Conservation (phyloP, 495 filamentous ascomycete species). For the Neurospora sp. region DNA sequence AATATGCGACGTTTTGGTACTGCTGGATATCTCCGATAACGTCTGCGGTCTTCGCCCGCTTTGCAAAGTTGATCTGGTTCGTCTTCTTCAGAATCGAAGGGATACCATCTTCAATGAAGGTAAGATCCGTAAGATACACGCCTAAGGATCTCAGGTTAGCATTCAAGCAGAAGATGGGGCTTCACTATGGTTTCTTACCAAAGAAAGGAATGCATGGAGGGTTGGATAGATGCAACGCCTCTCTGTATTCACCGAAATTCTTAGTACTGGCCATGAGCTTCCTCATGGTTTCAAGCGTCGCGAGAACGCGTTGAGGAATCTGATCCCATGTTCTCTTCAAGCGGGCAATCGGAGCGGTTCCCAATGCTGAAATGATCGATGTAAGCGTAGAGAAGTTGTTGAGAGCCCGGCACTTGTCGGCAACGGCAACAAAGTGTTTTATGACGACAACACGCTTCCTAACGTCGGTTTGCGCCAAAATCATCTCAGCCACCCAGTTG, state of each 20-base stretch:
- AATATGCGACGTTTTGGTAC: slow-evolving; percentile 93
- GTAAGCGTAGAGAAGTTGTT: slow-evolving; percentile 98
- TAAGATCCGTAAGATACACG: slow-evolving; percentile 94
- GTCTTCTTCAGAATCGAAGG: slow-evolving; percentile 90
- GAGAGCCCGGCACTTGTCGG: slow-evolving; percentile 90
- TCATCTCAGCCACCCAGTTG: slow-evolving; percentile 99
- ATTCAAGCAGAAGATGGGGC: slow-evolving; percentile 4
- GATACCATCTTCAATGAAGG: slow-evolving; percentile 98
- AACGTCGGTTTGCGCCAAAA: slow-evolving; percentile 83
- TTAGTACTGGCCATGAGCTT: slow-evolving; percentile 94
- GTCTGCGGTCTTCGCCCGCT: slow-evolving; percentile 93
- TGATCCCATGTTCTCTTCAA: slow-evolving; percentile 91
- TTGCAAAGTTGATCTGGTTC: slow-evolving; percentile 94
- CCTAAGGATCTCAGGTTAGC: slow-evolving; percentile 38
- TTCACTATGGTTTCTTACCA: slow-evolving; percentile 46
- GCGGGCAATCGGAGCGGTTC: slow-evolving; percentile 88
- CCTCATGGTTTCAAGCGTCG: slow-evolving; percentile 80
- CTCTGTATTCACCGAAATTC: slow-evolving; percentile 95
- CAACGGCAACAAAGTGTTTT: slow-evolving; percentile 94
- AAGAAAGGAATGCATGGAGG: slow-evolving; percentile 98
- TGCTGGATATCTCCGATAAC: slow-evolving; percentile 97
- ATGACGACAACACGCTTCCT: slow-evolving; percentile 95
- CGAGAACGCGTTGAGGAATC: slow-evolving; percentile 72
- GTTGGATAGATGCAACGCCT: slow-evolving; percentile 82
- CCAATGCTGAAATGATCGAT: slow-evolving; percentile 94